Percentiles rank a stretch among this genome's conserved stretches.
phyloP scores from a whole-genome alignment of 768 basidiomycete species.

The Serendipita sp. region DNA sequence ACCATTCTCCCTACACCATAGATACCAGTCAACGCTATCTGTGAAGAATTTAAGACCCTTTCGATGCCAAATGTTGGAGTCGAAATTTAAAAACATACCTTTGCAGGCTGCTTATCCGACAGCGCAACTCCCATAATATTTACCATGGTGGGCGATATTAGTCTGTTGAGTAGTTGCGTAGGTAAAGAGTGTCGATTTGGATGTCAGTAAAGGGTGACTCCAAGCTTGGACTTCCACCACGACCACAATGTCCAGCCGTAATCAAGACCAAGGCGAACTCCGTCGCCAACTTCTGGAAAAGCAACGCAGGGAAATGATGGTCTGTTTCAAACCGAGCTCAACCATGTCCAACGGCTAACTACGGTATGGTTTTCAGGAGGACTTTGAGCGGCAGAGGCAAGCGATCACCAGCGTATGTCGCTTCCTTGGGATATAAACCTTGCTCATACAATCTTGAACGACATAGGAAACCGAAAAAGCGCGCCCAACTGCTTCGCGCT shows the following conservation, averaged over 20 bases:
- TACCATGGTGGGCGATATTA: slow-evolving; percentile 37
- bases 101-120: background rate
- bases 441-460: background rate
- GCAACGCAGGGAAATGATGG: slow-evolving; percentile 40
- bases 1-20: slow-evolving; percentile 72
- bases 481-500: slow-evolving; percentile 71
- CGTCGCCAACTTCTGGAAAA: slow-evolving; percentile 73
- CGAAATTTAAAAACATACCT: background rate
- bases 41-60: slow-evolving; percentile 1
- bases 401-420: slow-evolving; percentile 37
- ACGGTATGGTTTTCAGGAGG: slow-evolving; percentile 26
- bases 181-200: background rate
- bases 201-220: background rate
- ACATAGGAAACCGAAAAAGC: slow-evolving; percentile 73
- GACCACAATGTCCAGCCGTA: background rate
- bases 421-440: background rate
- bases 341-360: background rate
- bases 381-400: slow-evolving; percentile 67
- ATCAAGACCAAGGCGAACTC: slow-evolving; percentile 48
- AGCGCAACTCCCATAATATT: slow-evolving; percentile 60
- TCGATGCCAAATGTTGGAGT: background rate
- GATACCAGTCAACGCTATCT: slow-evolving; percentile 85
- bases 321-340: slow-evolving; percentile 11
- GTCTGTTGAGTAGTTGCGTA: background rate
- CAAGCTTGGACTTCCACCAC: background rate